phyloP scores from a whole-genome alignment of 176 grass and related monocot genomes.

The Avena atlantica region DNA sequence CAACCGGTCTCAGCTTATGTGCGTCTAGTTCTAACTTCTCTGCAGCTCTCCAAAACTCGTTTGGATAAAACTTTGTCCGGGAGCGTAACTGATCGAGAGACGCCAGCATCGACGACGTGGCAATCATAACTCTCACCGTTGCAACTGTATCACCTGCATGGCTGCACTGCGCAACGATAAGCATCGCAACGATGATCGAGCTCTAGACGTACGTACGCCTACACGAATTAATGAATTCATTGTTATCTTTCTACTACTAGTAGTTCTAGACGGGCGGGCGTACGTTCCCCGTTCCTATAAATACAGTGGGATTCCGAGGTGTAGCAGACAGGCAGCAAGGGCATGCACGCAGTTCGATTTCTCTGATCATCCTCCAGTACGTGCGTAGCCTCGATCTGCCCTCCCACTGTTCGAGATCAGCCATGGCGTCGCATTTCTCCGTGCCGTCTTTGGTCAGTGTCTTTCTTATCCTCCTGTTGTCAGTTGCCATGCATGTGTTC shows the following conservation, averaged over 20 bases:
- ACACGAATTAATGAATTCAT: neutral
- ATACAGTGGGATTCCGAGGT: neutral
- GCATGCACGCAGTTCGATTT: constrained; percentile 41
- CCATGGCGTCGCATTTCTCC: constrained; percentile 76
- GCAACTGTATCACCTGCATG: neutral
- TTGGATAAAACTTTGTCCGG: constrained; percentile 8
- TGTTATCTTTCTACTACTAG: neutral
- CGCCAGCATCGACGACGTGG: constrained; percentile 20
- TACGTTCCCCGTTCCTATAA: constrained; percentile 45
- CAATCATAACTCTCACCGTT: constrained; percentile 34
- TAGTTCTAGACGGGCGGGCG: neutral
- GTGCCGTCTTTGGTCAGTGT: constrained; percentile 74
- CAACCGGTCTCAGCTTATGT: constrained; percentile 38
- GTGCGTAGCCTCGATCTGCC: neutral
- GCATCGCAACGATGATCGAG: constrained; percentile 4
- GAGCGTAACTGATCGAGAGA: constrained; percentile 31
- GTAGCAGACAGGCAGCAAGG: constrained; percentile 29
- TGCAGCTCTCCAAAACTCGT: constrained; percentile 42
- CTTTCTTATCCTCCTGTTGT: neutral
- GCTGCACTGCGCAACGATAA: constrained; percentile 26
- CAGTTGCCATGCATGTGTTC: neutral
- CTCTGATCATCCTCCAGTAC: neutral
- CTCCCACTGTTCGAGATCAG: neutral
- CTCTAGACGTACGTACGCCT: too few relatives aligned
- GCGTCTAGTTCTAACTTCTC: constrained; percentile 40